Evolutionary conservation across 441 rosid genomes (phyloP).

Genomic region (Kokia cookei): DNA sequence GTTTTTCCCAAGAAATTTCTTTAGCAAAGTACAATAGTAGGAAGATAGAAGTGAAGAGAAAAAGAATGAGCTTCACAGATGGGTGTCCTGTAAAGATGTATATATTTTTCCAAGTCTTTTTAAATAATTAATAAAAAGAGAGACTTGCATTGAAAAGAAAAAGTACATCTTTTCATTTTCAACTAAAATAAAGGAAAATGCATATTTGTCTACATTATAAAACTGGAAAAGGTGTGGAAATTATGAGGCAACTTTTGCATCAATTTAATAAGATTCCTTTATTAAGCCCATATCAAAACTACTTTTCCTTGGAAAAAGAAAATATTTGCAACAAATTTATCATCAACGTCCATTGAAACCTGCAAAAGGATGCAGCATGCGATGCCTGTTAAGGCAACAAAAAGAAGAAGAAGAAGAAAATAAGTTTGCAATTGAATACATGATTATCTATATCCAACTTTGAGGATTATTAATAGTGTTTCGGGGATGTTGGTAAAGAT

Average conservation of each 20-base stretch:
- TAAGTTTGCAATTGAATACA: constrained; percentile 8
- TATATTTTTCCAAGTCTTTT: not conserved
- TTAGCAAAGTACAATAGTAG: not conserved
- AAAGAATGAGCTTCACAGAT: not conserved
- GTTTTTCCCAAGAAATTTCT: not conserved
- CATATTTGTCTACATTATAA: constrained; percentile 36
- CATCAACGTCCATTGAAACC: constrained; percentile 34
- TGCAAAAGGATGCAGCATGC: constrained; percentile 6
- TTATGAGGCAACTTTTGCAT: constrained; percentile 25
- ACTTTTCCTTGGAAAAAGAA: constrained; percentile 19
- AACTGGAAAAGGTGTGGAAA: constrained; percentile 19
- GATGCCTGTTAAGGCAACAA: not conserved
- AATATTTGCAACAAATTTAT: constrained; percentile 25
- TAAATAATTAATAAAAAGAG: not conserved
- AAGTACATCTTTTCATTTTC: not conserved
- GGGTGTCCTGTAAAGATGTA: not conserved
- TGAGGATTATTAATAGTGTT: constrained; percentile 7
- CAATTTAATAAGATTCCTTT: constrained; percentile 39
- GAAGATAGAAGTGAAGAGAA: not conserved
- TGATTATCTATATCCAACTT: constrained; percentile 13
- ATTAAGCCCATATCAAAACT: constrained; percentile 17
- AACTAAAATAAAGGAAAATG: constrained; percentile 35
- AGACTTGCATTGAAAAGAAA: not conserved
- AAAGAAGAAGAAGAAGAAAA: constrained; percentile 8
- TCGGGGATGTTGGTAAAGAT: not conserved